Evolutionary conservation across 768 basidiomycete genomes (phyloP).

Genomic region (Scleroderma citrinum): DNA sequence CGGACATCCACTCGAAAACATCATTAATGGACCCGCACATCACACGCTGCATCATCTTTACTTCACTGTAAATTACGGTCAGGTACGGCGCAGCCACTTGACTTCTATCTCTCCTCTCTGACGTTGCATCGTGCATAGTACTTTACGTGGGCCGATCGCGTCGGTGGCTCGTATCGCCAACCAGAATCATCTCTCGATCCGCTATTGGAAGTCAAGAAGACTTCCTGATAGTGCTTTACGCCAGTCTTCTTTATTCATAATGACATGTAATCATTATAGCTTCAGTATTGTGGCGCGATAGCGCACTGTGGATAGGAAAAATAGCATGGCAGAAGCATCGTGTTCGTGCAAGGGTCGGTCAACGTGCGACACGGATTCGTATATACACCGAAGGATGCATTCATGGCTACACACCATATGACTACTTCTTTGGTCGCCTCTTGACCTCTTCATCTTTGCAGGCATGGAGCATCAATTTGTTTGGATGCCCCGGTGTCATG

Average conservation of each 20-base stretch:
- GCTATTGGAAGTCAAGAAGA: conserved; percentile 49
- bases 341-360: no score
- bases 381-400: not conserved
- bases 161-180: conserved; percentile 82
- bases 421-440: conserved; percentile 42
- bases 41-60: conserved; percentile 96
- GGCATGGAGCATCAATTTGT: conserved; percentile 79
- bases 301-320: not conserved
- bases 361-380: not conserved
- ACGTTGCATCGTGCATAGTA: conserved; percentile 48
- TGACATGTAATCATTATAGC: not conserved
- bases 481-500: conserved; percentile 61
- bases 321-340: not conserved
- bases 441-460: conserved; percentile 87
- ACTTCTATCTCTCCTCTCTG: conserved; percentile 3
- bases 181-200: conserved; percentile 84
- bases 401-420: not conserved
- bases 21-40: conserved; percentile 98
- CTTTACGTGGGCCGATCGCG: conserved; percentile 91
- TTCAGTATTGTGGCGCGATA: not conserved
- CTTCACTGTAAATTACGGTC: conserved; percentile 95
- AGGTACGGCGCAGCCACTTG: conserved; percentile 57
- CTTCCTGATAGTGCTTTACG: conserved; percentile 1
- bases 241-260: not conserved
- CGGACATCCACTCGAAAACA: conserved; percentile 76